Base-by-base conservation (phyloP, 2,329 filamentous ascomycete species). In the Colletotrichum gigasporum region DNA sequence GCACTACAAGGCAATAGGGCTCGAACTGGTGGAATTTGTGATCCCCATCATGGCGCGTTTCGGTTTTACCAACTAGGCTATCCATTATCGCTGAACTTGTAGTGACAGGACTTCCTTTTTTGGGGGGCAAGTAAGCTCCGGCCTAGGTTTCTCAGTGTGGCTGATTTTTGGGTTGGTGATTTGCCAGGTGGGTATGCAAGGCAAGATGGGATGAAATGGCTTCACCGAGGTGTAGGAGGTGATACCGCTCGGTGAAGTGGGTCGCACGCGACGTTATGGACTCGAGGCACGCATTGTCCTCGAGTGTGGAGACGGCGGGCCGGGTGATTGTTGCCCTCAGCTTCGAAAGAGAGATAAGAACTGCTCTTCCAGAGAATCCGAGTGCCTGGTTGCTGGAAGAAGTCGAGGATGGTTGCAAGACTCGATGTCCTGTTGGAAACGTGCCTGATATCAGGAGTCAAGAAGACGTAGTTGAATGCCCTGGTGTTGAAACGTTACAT, bases 401-500 rank as follows among this genome's bases (percentile, higher is more conserved):
- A 35, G 14, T n/a, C n/a, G n/a, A n/a, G n/a, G 18, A 37, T n/a
- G 22, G 32, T 9, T 16, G 16, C 10, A 32, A 11, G 10, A 18
- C 28, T 12, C 7, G n/a, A 32, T 32, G 41, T 12, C 41, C 16
- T 16, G 5, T 9, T 22, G 48, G 30, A 54, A 45, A 47, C 50
- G 39, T 61, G 41, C 50, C 50, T 55, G 39, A 61, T 32, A 30
- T 54, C 18, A n/a, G 32, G 9, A 4, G 14, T 9, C 5, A 26
- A 28, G 26, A 18, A 4, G 12, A 16, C 5, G 14, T 2, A 9
- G 7, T 20, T 28, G 4, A 14, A 39, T 20, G n/a, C 7, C 16
- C 2, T 11, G 12, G 14, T 8, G 10, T 28, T 52, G 60, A 14
- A 63, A 63, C 39, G 47, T 63, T 60, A 48, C 55, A 3, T 53